Evolutionary conservation across 2,329 filamentous ascomycete genomes (phyloP).

Genomic region (Corynespora cassiicola): DNA sequence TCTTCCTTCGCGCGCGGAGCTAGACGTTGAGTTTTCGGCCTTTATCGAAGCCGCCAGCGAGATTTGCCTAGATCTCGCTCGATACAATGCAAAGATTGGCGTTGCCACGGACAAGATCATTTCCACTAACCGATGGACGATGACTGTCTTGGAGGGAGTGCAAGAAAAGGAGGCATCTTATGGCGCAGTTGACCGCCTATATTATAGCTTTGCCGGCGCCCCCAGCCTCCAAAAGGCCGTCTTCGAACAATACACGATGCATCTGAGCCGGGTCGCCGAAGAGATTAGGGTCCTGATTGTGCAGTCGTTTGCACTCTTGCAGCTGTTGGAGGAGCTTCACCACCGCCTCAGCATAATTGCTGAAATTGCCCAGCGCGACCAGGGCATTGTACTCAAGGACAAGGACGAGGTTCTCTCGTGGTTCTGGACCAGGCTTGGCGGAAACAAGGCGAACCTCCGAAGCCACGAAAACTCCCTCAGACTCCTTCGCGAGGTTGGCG

Average conservation of each 20-base stretch:
- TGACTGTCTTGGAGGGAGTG: constrained; percentile 71
- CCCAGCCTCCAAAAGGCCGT: constrained; percentile 56
- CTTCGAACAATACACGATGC: constrained; percentile 76
- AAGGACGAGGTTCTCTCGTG: constrained; percentile 72
- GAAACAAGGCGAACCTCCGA: constrained; percentile 66
- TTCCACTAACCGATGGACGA: constrained; percentile 77
- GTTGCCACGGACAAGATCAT: constrained; percentile 77
- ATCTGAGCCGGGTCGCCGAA: constrained; percentile 73
- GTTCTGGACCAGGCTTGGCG: constrained; percentile 78
- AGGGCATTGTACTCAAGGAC: constrained; percentile 62
- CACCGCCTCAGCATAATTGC: constrained; percentile 73
- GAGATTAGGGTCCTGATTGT: constrained; percentile 72
- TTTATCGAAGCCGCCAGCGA: constrained; percentile 74
- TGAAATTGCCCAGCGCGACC: constrained; percentile 70
- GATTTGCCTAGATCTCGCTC: constrained; percentile 71
- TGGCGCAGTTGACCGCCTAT: constrained; percentile 50
- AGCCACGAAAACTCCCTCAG: constrained; percentile 69
- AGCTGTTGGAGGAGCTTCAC: constrained; percentile 71
- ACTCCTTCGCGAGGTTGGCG: constrained; percentile 70
- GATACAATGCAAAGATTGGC: constrained; percentile 79
- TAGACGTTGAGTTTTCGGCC: constrained; percentile 76
- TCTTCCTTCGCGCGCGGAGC: constrained; percentile 71
- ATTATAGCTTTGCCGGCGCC: constrained; percentile 61
- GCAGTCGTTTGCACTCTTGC: constrained; percentile 72
- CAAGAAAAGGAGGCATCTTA: constrained; percentile 48